phyloP scores from a whole-genome alignment of 768 basidiomycete species.

The Xerocomus spinulosus region DNA sequence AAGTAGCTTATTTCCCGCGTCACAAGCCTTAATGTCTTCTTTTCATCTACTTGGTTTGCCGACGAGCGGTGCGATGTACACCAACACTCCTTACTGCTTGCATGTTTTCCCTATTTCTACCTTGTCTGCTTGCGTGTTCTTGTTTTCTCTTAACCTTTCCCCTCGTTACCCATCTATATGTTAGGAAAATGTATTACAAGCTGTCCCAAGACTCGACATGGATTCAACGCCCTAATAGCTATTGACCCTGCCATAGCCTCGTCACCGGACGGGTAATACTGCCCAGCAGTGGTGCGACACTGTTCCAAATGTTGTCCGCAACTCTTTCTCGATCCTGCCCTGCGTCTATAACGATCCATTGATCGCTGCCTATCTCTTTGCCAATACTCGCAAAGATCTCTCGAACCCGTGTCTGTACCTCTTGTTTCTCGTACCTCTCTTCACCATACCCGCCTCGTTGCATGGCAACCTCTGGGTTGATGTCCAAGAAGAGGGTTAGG shows the following conservation, averaged over 20 bases:
- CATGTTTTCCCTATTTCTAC: constrained; percentile 4
- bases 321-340: constrained; percentile 48
- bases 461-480: constrained; percentile 64
- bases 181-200: constrained; percentile 26
- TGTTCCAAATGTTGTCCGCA: constrained; percentile 50
- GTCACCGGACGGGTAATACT: constrained; percentile 40
- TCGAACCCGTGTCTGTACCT: constrained; percentile 66
- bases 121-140: constrained; percentile 9
- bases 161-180: constrained; percentile 23
- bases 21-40: constrained; percentile 4
- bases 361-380: constrained; percentile 40
- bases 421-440: constrained; percentile 82
- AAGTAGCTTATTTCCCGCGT: constrained; percentile 16
- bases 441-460: constrained; percentile 76
- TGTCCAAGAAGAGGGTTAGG: constrained; percentile 79
- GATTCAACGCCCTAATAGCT: background rate
- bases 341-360: constrained; percentile 63
- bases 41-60: constrained; percentile 10
- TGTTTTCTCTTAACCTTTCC: constrained; percentile 4
- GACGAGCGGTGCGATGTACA: constrained; percentile 4
- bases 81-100: constrained; percentile 9
- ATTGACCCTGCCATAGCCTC: constrained; percentile 44
- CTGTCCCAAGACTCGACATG: constrained; percentile 5
- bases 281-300: constrained; percentile 38
- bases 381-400: constrained; percentile 55